Conservation (phyloP, 306 rosid species). For the Elaeagnus macrophylla region DNA sequence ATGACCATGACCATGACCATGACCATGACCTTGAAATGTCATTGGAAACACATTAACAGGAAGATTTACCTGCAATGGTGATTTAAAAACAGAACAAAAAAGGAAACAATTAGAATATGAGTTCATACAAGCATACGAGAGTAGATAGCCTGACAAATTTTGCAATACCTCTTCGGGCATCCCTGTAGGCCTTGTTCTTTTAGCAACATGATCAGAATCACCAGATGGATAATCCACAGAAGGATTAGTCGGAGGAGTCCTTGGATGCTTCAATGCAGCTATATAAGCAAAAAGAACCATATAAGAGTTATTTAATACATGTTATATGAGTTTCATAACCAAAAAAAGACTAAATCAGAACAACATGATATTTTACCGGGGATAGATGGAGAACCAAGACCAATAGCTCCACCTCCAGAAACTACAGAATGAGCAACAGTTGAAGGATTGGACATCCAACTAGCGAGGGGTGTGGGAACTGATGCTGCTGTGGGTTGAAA, state of each 20-base stretch:
- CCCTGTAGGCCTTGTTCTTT: constrained; percentile 85
- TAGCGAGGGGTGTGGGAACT: constrained; percentile 82
- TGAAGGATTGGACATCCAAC: constrained; percentile 99
- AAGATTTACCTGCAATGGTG: constrained; percentile 63
- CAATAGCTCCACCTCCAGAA: constrained; percentile 87
- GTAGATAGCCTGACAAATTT: background rate
- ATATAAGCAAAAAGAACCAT: constrained; percentile 22
- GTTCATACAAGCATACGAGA: background rate
- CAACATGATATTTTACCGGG: constrained; percentile 46
- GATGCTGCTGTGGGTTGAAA: constrained; percentile 82
- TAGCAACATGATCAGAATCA: constrained; percentile 85
- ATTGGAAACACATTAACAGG: constrained; percentile 85
- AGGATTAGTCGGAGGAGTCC: constrained; percentile 94
- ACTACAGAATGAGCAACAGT: constrained; percentile 77
- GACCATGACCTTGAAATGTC: constrained; percentile 70
- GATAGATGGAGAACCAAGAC: constrained; percentile 93
- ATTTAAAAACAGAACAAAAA: constrained; percentile 2
- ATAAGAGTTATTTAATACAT: constrained; percentile 11
- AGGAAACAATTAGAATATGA: background rate
- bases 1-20: constrained; percentile 27
- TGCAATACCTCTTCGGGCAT: constrained; percentile 69
- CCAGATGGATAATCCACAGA: constrained; percentile 84
- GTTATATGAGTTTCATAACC: constrained; percentile 10
- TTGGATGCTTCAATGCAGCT: constrained; percentile 95
- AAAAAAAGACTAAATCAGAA: constrained; percentile 14